Evolutionary conservation across 176 grass and related monocot species (phyloP), one percentile per base, ranked within the genome.

Genomic region (Aegilops sharonensis): DNA sequence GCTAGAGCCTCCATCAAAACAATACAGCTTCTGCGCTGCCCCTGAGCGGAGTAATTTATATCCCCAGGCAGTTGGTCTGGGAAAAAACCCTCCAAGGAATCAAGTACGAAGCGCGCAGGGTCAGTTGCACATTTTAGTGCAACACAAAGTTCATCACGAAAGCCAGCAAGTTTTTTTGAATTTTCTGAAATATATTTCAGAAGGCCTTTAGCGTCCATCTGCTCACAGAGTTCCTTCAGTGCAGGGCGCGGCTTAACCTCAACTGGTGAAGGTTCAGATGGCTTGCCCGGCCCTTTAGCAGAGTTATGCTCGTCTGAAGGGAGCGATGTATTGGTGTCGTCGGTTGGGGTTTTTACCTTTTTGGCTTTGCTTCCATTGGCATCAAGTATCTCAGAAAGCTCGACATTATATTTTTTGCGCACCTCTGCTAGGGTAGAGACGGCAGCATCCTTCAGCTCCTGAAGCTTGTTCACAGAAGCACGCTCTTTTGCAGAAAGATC

Each of bases 201-300:
- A 85, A 98, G 87, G 75, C 93, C 95, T 84, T 88, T 93, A 75
- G 88, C 89, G 74, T 95, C 89, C 95, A 92, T 98, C 91, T 93
- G 85, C 77, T 95, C 91, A 80, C 91, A 98, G 72, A 95, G 89
- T 89, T 95, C 76, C 89, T 93, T 95, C 89, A 95, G 86, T 81
- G 34, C 29, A 88, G 85, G 76, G 82, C 85, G 87, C 1, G 83
- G 86, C 87, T 93, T 84, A 88, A 85, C 66, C 81, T 88, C 84
- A 25, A 85, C 79, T 83, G 77, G 72, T 78, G 83, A 81, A 86
- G 87, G 50, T 88, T 96, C 89, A 88, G 79, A 80, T 81, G 81
- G 72, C 61, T 87, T 68, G 3, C 72, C 91, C 34, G 40, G 66
- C 77, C 52, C 77, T 89, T 69, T 87, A 89, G 87, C 89, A 89